Base-by-base conservation (phyloP, 1,284 basidiomycete genomes). In the Xerocomus amazonicus region DNA sequence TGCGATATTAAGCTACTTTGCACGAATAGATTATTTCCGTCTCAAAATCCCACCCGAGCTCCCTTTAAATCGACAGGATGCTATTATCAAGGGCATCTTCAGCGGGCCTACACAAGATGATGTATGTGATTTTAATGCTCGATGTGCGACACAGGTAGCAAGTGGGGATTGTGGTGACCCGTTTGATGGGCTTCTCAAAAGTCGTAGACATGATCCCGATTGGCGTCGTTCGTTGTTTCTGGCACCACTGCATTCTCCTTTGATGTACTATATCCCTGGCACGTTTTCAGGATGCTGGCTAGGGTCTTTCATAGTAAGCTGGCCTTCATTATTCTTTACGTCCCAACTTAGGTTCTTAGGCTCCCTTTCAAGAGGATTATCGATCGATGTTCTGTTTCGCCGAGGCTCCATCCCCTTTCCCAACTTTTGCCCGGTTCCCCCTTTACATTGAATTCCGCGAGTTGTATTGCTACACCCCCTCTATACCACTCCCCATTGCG, bases 381-480 rank as follows among this genome's bases (percentile, higher is more conserved):
- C 53, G 53, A 35, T 56, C 61, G 10, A 74, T 75, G 69, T 47
- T 65, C 42, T 63, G 49, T 16, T 63, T 65, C 28, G 38, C 56
- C 17, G 54, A 60, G 26, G 62, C 63, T 28, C 73, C 74, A 3
- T 62, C 61, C 27, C 51, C 62, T 12, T 70, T 74, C 45, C 60
- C 62, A 14, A 59, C 55, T 9, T 66, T 65, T 49, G 67, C 66
- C 34, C 63, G 73, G 38, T 70, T 63, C 36, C 76, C 79, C 10
- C 60, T 78, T 32, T 78, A 75, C 54, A 59, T 77, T 47, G 67
- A 64, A 4, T 63, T 80, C 19, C 69, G 70, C 53, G 78, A 79
- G 51, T 69, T 77, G 43, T 76, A 71, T 53, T 71, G 65, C 33
- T 67, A 61, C 34, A 57, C 51, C 29, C 66, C 69, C 3, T 57